Conservation (phyloP, 1,284 basidiomycete genomes). For the Cystobasidium slooffiae region DNA sequence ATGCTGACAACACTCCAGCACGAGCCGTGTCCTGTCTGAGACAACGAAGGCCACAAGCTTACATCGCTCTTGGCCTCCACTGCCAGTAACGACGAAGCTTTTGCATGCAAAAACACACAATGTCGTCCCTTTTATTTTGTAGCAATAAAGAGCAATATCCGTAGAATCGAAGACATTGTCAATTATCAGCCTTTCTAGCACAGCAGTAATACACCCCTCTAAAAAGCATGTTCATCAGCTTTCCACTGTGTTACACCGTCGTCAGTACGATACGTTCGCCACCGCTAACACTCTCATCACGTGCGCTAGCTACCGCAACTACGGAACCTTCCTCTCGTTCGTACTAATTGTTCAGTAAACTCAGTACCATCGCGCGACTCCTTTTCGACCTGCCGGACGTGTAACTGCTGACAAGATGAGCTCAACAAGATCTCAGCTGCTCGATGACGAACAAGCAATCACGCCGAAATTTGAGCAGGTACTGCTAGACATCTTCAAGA, state of each 20-base stretch:
- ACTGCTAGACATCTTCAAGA: constrained; percentile 63
- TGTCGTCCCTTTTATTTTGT: too few species aligned
- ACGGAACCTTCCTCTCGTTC: too few species aligned
- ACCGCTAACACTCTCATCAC: neutral
- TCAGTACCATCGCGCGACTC: neutral
- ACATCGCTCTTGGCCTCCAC: too few species aligned
- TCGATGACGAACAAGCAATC: constrained; percentile 69
- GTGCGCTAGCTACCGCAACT: neutral
- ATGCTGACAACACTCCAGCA: too few species aligned
- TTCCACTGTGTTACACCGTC: neutral
- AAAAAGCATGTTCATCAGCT: neutral
- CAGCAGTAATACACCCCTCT: constrained; percentile 18
- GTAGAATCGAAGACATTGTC: too few species aligned
- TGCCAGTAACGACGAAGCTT: too few species aligned
- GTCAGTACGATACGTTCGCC: neutral
- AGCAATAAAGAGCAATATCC: too few species aligned
- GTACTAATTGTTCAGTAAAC: neutral
- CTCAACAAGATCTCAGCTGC: constrained; percentile 59
- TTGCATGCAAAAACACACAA: too few species aligned
- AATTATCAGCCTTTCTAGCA: neutral
- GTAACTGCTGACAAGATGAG: neutral
- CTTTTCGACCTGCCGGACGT: neutral
- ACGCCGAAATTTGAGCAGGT: constrained; percentile 76
- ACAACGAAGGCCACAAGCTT: too few species aligned
- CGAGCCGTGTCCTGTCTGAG: too few species aligned